phyloP scores from a whole-genome alignment of 768 basidiomycete genomes.

The Mycena kentingensis region DNA sequence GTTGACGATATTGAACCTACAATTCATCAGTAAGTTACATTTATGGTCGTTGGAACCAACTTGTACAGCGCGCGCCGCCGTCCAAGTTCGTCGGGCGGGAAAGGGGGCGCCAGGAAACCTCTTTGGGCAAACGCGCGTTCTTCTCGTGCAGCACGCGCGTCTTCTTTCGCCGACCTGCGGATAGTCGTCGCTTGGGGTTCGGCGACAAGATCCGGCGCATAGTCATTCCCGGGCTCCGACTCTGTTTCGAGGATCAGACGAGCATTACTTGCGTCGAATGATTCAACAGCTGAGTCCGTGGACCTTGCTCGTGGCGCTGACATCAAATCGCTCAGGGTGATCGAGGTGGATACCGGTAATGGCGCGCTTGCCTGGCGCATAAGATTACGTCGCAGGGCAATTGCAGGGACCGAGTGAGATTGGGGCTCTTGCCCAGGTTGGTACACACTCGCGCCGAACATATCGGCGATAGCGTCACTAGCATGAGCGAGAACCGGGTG shows the following conservation, averaged over 20 bases:
- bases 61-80: conserved; percentile 84
- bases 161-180: conserved; percentile 30
- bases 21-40: conserved; percentile 3
- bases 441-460: neutral
- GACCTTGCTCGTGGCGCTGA: conserved; percentile 18
- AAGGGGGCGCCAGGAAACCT: conserved; percentile 77
- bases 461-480: neutral
- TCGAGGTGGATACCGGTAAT: conserved; percentile 29
- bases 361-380: conserved; percentile 53
- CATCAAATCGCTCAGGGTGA: neutral
- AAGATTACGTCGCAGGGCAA: conserved; percentile 41
- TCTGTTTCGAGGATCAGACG: neutral
- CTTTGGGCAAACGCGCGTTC: conserved; percentile 65
- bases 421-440: neutral
- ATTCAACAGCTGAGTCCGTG: conserved; percentile 7
- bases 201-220: conserved; percentile 25
- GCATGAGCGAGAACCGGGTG: conserved; percentile 1
- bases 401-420: conserved; percentile 12
- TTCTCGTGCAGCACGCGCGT: conserved; percentile 60
- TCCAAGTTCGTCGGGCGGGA: conserved; percentile 82
- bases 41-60: conserved; percentile 39
- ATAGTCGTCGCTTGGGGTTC: conserved; percentile 27
- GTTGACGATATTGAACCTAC: conserved; percentile 86
- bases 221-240: neutral
- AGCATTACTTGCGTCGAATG: neutral